Evolutionary conservation across 306 rosid species (phyloP), one percentile per base, ranked within the genome.

Genomic region (Cajanus cajan): DNA sequence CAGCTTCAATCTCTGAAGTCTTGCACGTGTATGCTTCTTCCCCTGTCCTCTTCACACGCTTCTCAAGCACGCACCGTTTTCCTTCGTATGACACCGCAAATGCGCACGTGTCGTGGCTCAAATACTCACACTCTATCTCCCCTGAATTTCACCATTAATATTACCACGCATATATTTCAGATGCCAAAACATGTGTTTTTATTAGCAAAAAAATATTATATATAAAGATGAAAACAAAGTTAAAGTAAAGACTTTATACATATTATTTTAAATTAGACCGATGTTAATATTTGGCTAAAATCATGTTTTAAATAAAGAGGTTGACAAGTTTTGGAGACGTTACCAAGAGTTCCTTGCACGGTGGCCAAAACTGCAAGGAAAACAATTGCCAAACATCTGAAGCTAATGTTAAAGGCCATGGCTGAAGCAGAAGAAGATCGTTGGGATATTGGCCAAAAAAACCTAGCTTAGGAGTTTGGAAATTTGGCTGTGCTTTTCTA

Each of bases 21-120:
- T 71, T 79, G 87, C 96, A 90, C 19, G 81, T 85, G 86, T 89
- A 93, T 1, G 76, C 91, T 80, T 90, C 94, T 50, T 73, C 85
- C 7, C 97, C 91, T 8, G 74, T 79, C 70, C 96, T 85, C 70
- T 71, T 87, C 64, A 89, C 84, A 2, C 79, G 83, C 80, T 89
- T 92, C 87, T 92, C 97, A 4, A 92, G 85, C 61, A 90, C 92
- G 14, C 97, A 92, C 10, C 97, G 81, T 39, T 90, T 90, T 7
- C 96, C 90, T 7, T 85, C 73, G 0, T 83, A 80, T 6, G 97
- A 87, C 34, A 92, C 94, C 4, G 97, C 92, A 25, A 83, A 92
- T 5, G 97, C 90, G n/a, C 97, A 92, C 4, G 78, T 83, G 19
- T 78, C 83, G 15, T 86, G 74, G 51, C 81, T 85, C 9, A 89